Conservation (phyloP, 495 filamentous ascomycete species). For the Penicillium antarcticum region DNA sequence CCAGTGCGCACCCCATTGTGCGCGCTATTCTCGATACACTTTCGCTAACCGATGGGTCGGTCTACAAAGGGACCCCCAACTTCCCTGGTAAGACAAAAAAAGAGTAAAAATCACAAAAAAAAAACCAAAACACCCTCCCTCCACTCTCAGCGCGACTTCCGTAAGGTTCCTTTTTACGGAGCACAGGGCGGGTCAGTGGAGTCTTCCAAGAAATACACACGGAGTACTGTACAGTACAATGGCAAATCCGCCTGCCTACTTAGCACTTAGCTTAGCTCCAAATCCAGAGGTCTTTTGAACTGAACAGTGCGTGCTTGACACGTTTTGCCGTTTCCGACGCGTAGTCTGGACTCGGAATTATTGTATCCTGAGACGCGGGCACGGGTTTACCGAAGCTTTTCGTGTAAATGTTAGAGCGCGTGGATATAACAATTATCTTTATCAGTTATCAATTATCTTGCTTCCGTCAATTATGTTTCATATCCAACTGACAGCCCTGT, state of each 20-base stretch:
- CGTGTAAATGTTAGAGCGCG: neutral
- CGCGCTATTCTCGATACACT: slow-evolving; percentile 23
- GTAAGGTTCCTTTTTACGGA: slow-evolving; percentile 3
- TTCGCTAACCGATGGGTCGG: slow-evolving; percentile 27
- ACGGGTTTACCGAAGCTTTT: slow-evolving; percentile 3
- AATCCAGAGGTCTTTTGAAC: neutral
- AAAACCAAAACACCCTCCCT: slow-evolving; percentile 10
- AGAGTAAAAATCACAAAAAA: no score
- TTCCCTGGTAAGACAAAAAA: slow-evolving; percentile 6
- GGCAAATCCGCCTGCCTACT: slow-evolving; percentile 12
- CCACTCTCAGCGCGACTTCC: slow-evolving; percentile 12
- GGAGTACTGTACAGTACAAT: neutral
- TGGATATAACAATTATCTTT: no score
- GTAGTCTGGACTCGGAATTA: slow-evolving; percentile 8
- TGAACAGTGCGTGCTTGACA: neutral
- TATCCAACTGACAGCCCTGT: neutral
- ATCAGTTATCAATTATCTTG: no score
- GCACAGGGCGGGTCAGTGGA: slow-evolving; percentile 1
- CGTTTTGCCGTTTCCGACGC: slow-evolving; percentile 6
- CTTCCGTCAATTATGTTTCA: no score
- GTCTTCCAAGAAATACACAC: neutral
- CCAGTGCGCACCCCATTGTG: slow-evolving; percentile 15
- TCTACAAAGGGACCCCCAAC: slow-evolving; percentile 9
- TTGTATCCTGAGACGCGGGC: slow-evolving; percentile 2
- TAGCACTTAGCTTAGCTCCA: neutral